Base-by-base conservation (phyloP, 129 eudicot genomes). In the Pulicaria dysenterica region DNA sequence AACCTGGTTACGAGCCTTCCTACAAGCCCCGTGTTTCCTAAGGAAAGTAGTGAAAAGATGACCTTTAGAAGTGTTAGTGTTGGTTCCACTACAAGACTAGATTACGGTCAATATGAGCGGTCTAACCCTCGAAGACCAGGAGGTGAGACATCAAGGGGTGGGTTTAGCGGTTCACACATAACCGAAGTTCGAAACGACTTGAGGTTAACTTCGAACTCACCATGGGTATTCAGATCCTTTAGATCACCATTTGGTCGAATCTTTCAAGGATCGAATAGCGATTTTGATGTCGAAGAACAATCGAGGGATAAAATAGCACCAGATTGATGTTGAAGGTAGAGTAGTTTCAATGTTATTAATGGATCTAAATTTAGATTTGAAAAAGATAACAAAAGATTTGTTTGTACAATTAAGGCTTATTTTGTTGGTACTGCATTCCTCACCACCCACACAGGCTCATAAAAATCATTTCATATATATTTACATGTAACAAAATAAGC, bases 61-160 rank as follows among this genome's bases (percentile, higher is more conserved):
- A 73, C 77, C 15, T 77, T 67, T 45, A 60, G 87, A 79, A 83
- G 87, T 55, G 54, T 66, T 2, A 82, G 86, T 58, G 80, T 67
- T 40, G 82, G 82, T 44, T 67, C 64, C 3, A 53, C 77, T 15
- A 36, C 68, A 68, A 49, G 69, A 58, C 55, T 49, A 37, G 77
- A 70, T 37, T 41, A 58, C 12, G 66, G 6, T 24, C 56, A 40
- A 5, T 34, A 60, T 4, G 83, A 63, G 19, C 61, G 58, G 54
- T 78, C 51, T 64, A 76, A 63, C 42, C 72, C 17, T 12, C 51
- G 39, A 67, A 51, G 74, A 57, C 66, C 43, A 69, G 37, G 58
- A 12, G 74, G 80, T 44, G 79, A 70, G 61, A 74, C 79, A 9
- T 82, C 84, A 3, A 64, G 84, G 69, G 64, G 56, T 10, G 61